Evolutionary conservation across 2,329 filamentous ascomycete species (phyloP).

Genomic region (Apiospora rasikravindrae): DNA sequence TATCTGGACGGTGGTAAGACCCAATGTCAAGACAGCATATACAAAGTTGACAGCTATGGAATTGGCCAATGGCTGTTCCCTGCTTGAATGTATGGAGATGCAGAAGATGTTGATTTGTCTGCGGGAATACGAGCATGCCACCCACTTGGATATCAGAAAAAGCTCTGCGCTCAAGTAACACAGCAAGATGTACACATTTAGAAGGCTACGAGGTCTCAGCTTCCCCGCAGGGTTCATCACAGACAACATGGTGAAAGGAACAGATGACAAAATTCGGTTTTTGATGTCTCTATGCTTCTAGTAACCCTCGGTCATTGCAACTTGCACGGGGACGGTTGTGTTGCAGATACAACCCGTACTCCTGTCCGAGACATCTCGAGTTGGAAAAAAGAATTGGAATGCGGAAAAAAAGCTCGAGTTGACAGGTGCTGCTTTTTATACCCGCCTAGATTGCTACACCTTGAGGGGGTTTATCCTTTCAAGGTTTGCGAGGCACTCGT

Average conservation of each 20-base stretch:
- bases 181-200: background rate
- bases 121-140: background rate
- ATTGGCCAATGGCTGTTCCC: too few species aligned
- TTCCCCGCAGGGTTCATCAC: background rate
- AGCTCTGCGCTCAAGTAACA: background rate
- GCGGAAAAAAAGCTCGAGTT: too few species aligned
- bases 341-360: background rate
- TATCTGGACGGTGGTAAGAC: too few species aligned
- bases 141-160: background rate
- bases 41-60: too few species aligned
- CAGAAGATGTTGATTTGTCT: too few species aligned
- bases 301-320: background rate
- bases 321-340: background rate
- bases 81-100: too few species aligned
- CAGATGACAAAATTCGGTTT: background rate
- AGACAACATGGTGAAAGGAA: background rate
- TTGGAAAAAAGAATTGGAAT: background rate
- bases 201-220: background rate
- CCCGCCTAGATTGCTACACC: too few species aligned
- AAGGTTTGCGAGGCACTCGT: too few species aligned
- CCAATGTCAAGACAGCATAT: too few species aligned
- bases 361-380: background rate
- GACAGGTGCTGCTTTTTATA: background rate
- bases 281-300: background rate
- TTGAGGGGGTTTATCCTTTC: too few species aligned